Base-by-base conservation (phyloP, 805 yeast species). In the Teunomyces panamensis region DNA sequence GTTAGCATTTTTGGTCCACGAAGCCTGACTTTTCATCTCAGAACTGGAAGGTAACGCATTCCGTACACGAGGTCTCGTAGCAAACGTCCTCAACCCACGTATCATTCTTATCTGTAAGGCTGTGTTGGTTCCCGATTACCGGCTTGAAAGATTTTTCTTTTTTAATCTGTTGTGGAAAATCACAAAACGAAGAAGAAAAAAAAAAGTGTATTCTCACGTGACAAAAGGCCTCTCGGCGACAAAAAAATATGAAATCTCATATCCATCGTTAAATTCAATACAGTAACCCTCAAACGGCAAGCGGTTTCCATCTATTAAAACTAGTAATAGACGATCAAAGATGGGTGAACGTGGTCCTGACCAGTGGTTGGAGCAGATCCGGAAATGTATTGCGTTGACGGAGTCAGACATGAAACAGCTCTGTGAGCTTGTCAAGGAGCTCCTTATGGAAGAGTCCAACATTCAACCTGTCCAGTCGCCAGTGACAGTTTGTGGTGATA, bases 401-500 rank as follows among this genome's bases (percentile, higher is more conserved):
- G 99, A 92, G 67, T 77, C 85, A 46, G 98, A 92, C 64, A 92
- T 92, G 97, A 94, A 94, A 63, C 95, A 89, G 60, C 77, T 92
- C 39, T 92, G 99, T 68, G 99, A 94, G 69, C 81, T 85, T 74
- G 97, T 92, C 43, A 92, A 94, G 67, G 97, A 91, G 64, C 74
- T 92, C 32, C 69, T 92, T 50, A 94, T 94, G 97, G 98, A 92
- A 64, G 97, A 90, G 60, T 85, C 94, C 36, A 91, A 91, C 64
- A 89, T 91, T 52, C 97, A 90, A 63, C 97, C 97, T 0, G 97
- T 90, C 2, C 86, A 84, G 60, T 81, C 89, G 27, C 97, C 97
- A 1, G 97, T 90, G 5, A 89, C 96, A 0, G 97, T 90, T 0
- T 90, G 97, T 72, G 97, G 96, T 62, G 99, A 92, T 69, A 94